Evolutionary conservation across 2,329 filamentous ascomycete genomes (phyloP), one percentile per base, ranked within the genome.

Genomic region (Arthrinium phaeospermum): DNA sequence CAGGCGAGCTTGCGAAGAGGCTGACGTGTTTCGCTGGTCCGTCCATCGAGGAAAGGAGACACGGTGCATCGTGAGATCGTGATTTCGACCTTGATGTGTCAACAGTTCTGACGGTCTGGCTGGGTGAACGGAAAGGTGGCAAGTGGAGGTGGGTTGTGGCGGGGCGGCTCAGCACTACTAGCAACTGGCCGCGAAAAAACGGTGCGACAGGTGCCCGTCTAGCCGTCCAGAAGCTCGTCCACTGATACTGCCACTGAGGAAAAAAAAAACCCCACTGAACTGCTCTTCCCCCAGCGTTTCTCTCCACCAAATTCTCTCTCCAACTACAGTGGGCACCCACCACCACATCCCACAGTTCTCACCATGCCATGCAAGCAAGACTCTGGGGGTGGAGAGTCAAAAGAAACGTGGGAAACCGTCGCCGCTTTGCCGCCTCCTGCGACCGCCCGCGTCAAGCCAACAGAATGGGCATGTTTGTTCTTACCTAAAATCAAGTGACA

Each of bases 41-140:
- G n/a, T 41, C 16, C 6, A 10, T 49, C 2, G 46, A 22, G 19
- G 34, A 6, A 12, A 64, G 34, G 57, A 64, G 34, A 41, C 34
- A n/a, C 57, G 57, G 34, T 64, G 57, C 57, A 64, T 64, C 57
- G 57, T 41, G 34, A 22, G 57, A 64, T 64, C 57, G 57, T n/a
- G 34, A 41, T 41, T 37, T 22, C 8, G 30, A 61, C 30, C 22
- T 12, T 22, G 34, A 41, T 64, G 57, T n/a, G 57, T 64, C 57
- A 64, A 41, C 22, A 41, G 34, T 37, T n/a, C 7, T 19, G 7
- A 34, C 27, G 8, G 16, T 22, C 53, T 61, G 53, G 53, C 34
- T 41, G 53, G 53, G 10, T 41, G 57, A 64, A 64, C 57, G 57
- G 57, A 41, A 64, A 64, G 34, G 34, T 24, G 57, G 30, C n/a